Percentiles rank a stretch among this genome's conserved stretches.
Conservation (phyloP, 768 basidiomycete genomes). For the Trametes cinnabarina region DNA sequence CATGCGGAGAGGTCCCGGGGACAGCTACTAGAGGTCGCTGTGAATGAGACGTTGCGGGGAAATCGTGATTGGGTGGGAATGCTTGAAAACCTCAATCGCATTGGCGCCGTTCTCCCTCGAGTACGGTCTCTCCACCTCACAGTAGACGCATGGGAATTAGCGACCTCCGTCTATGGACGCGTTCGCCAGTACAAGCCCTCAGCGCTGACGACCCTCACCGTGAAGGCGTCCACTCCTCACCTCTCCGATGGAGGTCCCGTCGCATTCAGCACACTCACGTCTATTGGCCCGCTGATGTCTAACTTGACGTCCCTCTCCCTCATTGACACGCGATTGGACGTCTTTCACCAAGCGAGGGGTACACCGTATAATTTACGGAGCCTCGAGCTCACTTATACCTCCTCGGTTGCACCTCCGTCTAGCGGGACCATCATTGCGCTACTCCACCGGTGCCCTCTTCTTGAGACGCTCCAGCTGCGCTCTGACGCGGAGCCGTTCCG, state of each 20-base stretch:
- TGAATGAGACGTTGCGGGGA: not conserved
- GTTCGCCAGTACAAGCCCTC: not conserved
- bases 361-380: not conserved
- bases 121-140: no score
- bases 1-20: not conserved
- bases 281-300: not conserved
- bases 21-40: not conserved
- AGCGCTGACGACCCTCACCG: not conserved
- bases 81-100: no score
- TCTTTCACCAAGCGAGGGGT: not conserved
- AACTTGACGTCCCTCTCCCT: not conserved
- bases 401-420: not conserved
- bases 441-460: not conserved
- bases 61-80: no score
- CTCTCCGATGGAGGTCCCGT: not conserved
- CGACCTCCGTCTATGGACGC: no score
- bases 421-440: not conserved
- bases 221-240: not conserved
- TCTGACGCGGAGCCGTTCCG: not conserved
- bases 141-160: no score
- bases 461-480: not conserved
- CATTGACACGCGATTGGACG: not conserved
- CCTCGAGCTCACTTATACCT: not conserved
- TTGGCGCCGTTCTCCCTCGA: no score
- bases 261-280: not conserved